Percentiles rank a stretch among this genome's conserved stretches.
phyloP scores from a whole-genome alignment of 768 basidiomycete genomes.

The Imleria badia region DNA sequence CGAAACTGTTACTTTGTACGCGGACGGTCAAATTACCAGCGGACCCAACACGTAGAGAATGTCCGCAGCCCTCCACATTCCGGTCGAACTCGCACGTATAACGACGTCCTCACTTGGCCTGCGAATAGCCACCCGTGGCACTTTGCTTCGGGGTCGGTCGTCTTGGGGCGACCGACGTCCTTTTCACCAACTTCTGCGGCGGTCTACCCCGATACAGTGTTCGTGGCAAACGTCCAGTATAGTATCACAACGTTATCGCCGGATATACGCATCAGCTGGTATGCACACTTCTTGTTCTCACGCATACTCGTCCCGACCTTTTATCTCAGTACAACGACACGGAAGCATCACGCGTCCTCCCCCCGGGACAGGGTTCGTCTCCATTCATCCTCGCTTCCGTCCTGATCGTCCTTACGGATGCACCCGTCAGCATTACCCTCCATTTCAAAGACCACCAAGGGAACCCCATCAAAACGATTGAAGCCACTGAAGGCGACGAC shows the following conservation, averaged over 20 bases:
- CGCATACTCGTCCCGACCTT: not conserved
- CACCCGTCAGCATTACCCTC: constrained; percentile 66
- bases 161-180: constrained; percentile 1
- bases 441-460: constrained; percentile 92
- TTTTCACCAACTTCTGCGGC: constrained; percentile 10
- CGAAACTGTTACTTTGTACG: too few relatives aligned
- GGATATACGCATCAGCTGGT: constrained; percentile 22
- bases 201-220: not conserved
- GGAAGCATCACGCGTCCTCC: constrained; percentile 58
- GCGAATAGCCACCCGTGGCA: constrained; percentile 1
- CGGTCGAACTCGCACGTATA: constrained; percentile 16
- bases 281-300: not conserved
- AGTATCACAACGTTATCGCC: not conserved
- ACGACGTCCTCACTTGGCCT: constrained; percentile 1
- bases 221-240: not conserved
- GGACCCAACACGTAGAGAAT: too few relatives aligned
- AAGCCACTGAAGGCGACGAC: constrained; percentile 94
- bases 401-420: not conserved
- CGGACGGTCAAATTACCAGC: too few relatives aligned
- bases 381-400: too few relatives aligned
- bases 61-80: not conserved
- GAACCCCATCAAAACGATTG: constrained; percentile 77
- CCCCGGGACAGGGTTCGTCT: constrained; percentile 65
- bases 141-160: not conserved
- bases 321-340: constrained; percentile 35